phyloP scores from a whole-genome alignment of 768 basidiomycete species.

The Infundibulicybe gibba region DNA sequence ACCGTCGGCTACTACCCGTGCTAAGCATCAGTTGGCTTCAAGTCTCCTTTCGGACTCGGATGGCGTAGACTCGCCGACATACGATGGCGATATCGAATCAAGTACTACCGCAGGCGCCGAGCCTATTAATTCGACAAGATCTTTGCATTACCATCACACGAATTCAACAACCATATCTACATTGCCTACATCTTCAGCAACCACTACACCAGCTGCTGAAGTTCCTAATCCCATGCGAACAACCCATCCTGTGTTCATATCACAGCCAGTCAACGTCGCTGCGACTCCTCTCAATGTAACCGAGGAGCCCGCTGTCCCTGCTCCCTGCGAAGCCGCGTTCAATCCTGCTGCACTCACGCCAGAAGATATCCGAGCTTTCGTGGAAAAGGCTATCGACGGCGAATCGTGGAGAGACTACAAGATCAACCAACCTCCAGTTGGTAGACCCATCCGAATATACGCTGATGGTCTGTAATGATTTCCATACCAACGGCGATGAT shows the following conservation, averaged over 20 bases:
- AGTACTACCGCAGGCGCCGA: slow-evolving; percentile 60
- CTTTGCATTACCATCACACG: slow-evolving; percentile 31
- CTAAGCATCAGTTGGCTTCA: slow-evolving; percentile 52
- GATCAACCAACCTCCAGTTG: slow-evolving; percentile 80
- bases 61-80: slow-evolving; percentile 82
- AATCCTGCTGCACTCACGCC: slow-evolving; percentile 65
- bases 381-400: slow-evolving; percentile 73
- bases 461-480: slow-evolving; percentile 71
- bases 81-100: slow-evolving; percentile 87
- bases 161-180: slow-evolving; percentile 52
- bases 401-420: slow-evolving; percentile 65
- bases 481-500: slow-evolving; percentile 3
- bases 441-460: slow-evolving; percentile 83
- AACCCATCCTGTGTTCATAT: slow-evolving; percentile 29
- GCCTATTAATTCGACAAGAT: slow-evolving; percentile 23
- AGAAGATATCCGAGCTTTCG: slow-evolving; percentile 79
- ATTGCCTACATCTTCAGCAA: slow-evolving; percentile 31
- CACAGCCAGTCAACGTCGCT: slow-evolving; percentile 23
- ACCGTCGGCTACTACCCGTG: slow-evolving; percentile 19
- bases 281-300: slow-evolving; percentile 22
- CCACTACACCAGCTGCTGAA: slow-evolving; percentile 18
- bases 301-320: slow-evolving; percentile 39
- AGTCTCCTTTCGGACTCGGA: slow-evolving; percentile 63
- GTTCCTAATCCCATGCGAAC: slow-evolving; percentile 15
- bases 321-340: slow-evolving; percentile 36